Percentiles rank a stretch among this genome's conserved stretches.
These are phyloP conservation scores for Porcisia deanei DNA, from an alignment of 208 protist species.

Conservation along the genomic window DNA sequence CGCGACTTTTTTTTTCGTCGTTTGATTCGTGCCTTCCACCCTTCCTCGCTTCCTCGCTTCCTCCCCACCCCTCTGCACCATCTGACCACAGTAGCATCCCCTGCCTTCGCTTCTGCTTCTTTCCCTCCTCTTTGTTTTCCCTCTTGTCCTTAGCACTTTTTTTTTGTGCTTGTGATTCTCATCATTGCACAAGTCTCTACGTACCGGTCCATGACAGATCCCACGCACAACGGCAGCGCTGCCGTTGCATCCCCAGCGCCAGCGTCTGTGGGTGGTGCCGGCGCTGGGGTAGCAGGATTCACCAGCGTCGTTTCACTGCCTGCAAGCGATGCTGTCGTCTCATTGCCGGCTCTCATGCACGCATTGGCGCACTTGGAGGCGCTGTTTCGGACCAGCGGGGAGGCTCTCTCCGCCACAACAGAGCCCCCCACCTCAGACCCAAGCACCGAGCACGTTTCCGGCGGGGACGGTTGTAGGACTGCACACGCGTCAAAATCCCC, in stretches of 20 bases:
- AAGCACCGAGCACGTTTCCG: background rate
- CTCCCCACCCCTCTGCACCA: background rate
- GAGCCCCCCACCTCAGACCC: background rate
- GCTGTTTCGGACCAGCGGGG: constrained; percentile 9
- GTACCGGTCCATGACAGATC: constrained; percentile 1
- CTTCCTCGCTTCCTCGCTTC: background rate
- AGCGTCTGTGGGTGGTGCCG: background rate
- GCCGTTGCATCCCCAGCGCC: background rate
- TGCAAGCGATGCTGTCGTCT: background rate
- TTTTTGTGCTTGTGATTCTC: background rate
- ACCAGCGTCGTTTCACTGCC: constrained; percentile 4
- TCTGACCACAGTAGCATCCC: background rate
- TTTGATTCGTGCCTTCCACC: background rate
- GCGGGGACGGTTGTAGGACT: background rate
- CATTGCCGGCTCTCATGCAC: background rate
- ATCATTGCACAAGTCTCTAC: background rate
- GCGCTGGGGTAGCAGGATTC: background rate
- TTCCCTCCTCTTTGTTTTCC: background rate
- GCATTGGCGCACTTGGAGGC: constrained; percentile 1
- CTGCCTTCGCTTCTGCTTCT: background rate
- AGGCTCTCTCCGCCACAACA: constrained; percentile 4
- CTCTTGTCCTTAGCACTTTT: background rate
- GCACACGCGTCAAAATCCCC: background rate
- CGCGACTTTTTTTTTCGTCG: background rate
- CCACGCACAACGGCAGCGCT: background rate